phyloP scores from a whole-genome alignment of 495 filamentous ascomycete genomes.

The Rhypophila decipiens region DNA sequence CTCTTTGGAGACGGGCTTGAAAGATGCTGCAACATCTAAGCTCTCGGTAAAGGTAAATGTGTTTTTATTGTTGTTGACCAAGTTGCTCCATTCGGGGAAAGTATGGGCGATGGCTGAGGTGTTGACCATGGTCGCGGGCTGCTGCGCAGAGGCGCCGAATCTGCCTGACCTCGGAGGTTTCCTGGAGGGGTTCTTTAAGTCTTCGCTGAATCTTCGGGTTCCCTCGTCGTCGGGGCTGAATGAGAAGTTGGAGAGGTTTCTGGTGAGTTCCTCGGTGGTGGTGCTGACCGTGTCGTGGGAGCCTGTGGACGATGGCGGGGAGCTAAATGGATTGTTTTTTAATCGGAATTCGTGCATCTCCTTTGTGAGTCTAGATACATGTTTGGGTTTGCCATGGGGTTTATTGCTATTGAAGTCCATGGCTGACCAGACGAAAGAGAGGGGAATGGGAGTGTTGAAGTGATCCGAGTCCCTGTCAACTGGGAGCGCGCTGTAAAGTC shows the following conservation, averaged over 20 bases:
- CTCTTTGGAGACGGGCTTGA: conserved; percentile 11
- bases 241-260: conserved; percentile 37
- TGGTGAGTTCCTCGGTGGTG: conserved; percentile 26
- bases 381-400: conserved; percentile 22
- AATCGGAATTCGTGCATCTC: conserved; percentile 29
- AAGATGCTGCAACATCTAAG: conserved; percentile 11
- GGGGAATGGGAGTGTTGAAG: no score
- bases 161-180: conserved; percentile 20
- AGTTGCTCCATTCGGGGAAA: conserved; percentile 53
- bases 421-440: no score
- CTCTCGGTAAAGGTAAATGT: conserved; percentile 14
- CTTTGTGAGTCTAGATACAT: conserved; percentile 30
- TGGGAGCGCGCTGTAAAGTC: not conserved
- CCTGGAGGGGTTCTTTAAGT: conserved; percentile 14
- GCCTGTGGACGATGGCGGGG: conserved; percentile 46
- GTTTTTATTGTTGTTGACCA: conserved; percentile 14
- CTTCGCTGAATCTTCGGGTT: conserved; percentile 28
- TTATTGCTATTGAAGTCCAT: conserved; percentile 31
- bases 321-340: conserved; percentile 41
- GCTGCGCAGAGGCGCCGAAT: conserved; percentile 20
- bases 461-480: not conserved
- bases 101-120: conserved; percentile 56
- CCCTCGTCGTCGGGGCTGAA: conserved; percentile 41
- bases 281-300: conserved; percentile 46
- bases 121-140: conserved; percentile 37